Conservation (phyloP, 1,284 basidiomycete genomes). For the Volvariella surrecta region DNA sequence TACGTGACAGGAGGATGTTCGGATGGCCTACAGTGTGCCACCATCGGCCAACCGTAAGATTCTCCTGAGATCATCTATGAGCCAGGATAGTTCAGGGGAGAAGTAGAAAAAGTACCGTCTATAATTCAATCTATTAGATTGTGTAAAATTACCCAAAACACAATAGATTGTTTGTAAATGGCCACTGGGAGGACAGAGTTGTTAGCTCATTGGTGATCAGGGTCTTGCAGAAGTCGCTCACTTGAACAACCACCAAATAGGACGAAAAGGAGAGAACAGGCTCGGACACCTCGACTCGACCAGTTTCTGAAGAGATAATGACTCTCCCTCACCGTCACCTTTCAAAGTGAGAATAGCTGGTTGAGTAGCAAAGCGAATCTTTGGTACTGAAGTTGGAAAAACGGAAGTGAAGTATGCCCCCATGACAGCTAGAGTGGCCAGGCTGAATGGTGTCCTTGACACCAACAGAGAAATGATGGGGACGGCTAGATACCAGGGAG, state of each 20-base stretch:
- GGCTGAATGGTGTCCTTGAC: constrained; percentile 19
- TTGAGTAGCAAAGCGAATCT: constrained; percentile 29
- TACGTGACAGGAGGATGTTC: constrained; percentile 1
- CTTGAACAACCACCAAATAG: constrained; percentile 68
- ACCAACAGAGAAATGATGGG: background rate
- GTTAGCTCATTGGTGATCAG: background rate
- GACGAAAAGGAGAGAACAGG: constrained; percentile 43
- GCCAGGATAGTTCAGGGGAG: constrained; percentile 3
- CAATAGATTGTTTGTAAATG: constrained; percentile 70
- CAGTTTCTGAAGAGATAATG: constrained; percentile 40
- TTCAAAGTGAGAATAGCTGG: constrained; percentile 28
- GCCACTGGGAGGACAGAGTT: constrained; percentile 35
- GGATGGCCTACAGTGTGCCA: constrained; percentile 35
- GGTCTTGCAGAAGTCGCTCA: constrained; percentile 21
- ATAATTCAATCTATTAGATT: constrained; percentile 64
- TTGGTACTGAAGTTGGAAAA: constrained; percentile 18
- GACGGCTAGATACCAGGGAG: background rate
- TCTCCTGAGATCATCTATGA: constrained; percentile 19
- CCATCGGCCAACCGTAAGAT: constrained; percentile 33
- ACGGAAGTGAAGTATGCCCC: constrained; percentile 18
- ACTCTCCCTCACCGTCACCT: constrained; percentile 23
- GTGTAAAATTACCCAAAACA: constrained; percentile 64
- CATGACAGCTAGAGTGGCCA: constrained; percentile 22
- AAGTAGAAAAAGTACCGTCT: constrained; percentile 38
- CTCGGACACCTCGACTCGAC: constrained; percentile 51